A percentile compares a stretch with the other conserved stretches of the same genome.
Evolutionary conservation across 345 rosid species (phyloP).

Genomic region (Brassica rapa): DNA sequence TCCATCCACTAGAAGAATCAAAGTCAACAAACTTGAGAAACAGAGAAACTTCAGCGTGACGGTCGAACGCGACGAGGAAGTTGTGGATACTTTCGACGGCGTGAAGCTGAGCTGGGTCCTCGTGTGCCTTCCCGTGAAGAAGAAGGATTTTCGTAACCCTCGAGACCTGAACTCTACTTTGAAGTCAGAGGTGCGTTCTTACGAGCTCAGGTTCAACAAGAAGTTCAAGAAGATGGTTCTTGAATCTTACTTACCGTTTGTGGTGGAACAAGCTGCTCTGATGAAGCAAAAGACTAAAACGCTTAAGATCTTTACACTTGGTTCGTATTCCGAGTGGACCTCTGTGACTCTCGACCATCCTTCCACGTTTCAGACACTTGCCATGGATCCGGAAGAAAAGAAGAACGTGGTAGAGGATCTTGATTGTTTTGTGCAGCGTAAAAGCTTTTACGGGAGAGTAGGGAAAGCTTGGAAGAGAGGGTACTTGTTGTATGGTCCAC

Average conservation of each 20-base stretch:
- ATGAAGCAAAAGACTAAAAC: slow-evolving; percentile 50
- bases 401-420: slow-evolving; percentile 54
- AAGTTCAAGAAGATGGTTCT: slow-evolving; percentile 54
- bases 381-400: slow-evolving; percentile 55
- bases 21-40: slow-evolving; percentile 58
- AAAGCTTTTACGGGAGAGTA: slow-evolving; percentile 53
- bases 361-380: slow-evolving; percentile 66
- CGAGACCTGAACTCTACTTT: slow-evolving; percentile 33
- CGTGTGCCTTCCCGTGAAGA: slow-evolving; percentile 35
- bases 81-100: slow-evolving; percentile 51
- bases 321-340: slow-evolving; percentile 47
- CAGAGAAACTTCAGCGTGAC: slow-evolving; percentile 46
- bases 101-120: slow-evolving; percentile 58
- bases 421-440: slow-evolving; percentile 56
- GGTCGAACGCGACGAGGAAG: slow-evolving; percentile 56
- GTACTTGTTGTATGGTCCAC: slow-evolving; percentile 72
- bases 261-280: slow-evolving; percentile 49
- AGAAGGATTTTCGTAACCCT: slow-evolving; percentile 19
- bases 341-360: slow-evolving; percentile 73
- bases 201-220: slow-evolving; percentile 57
- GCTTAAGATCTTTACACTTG: slow-evolving; percentile 54
- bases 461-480: slow-evolving; percentile 93
- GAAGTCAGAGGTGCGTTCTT: slow-evolving; percentile 47
- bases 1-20: slow-evolving; percentile 43
- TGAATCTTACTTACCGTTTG: slow-evolving; percentile 50